A percentile compares a stretch with the other conserved stretches of the same genome.
These are phyloP conservation scores for Phaeomoniella chlamydospora DNA, from an alignment of 2,329 filamentous ascomycete genomes.

Conservation along the genomic window DNA sequence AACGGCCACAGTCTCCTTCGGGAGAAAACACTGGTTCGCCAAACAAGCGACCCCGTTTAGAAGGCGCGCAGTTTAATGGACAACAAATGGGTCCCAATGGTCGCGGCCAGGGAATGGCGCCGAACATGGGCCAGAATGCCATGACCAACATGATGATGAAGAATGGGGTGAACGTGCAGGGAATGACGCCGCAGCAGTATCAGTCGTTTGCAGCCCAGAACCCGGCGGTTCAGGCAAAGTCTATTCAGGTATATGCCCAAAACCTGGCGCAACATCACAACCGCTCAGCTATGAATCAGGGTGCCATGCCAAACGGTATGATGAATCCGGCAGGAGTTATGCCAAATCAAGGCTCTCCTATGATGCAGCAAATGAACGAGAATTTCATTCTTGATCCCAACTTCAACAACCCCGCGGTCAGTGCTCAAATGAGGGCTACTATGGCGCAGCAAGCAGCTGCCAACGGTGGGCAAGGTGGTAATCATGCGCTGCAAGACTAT, in stretches of 20 bases:
- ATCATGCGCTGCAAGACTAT: slow-evolving; percentile 54
- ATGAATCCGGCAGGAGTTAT: slow-evolving; percentile 48
- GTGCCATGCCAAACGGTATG: slow-evolving; percentile 62
- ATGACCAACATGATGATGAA: slow-evolving; percentile 24
- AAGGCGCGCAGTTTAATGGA: slow-evolving; percentile 56
- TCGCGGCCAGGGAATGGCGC: slow-evolving; percentile 56
- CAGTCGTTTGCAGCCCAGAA: slow-evolving; percentile 42
- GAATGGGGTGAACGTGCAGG: slow-evolving; percentile 62
- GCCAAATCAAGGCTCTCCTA: slow-evolving; percentile 64
- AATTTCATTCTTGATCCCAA: slow-evolving; percentile 13
- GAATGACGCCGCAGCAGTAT: slow-evolving; percentile 64
- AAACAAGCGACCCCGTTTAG: slow-evolving; percentile 75
- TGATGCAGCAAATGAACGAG: slow-evolving; percentile 59
- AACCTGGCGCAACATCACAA: slow-evolving; percentile 66
- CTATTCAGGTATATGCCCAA: slow-evolving; percentile 75
- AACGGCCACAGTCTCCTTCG: slow-evolving; percentile 68
- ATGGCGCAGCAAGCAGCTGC: slow-evolving; percentile 25
- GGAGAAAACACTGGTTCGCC: slow-evolving; percentile 84
- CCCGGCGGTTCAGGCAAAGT: slow-evolving; percentile 59
- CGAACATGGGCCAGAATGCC: slow-evolving; percentile 44
- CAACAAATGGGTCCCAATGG: slow-evolving; percentile 68
- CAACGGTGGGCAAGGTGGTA: slow-evolving; percentile 29
- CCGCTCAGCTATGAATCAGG: slow-evolving; percentile 65
- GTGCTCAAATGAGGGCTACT: slow-evolving; percentile 37
- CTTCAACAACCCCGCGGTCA: slow-evolving; percentile 42